A percentile compares a stretch with the other conserved stretches of the same genome.
Conservation (phyloP, 768 basidiomycete species). For the Sarcodon aspratus region DNA sequence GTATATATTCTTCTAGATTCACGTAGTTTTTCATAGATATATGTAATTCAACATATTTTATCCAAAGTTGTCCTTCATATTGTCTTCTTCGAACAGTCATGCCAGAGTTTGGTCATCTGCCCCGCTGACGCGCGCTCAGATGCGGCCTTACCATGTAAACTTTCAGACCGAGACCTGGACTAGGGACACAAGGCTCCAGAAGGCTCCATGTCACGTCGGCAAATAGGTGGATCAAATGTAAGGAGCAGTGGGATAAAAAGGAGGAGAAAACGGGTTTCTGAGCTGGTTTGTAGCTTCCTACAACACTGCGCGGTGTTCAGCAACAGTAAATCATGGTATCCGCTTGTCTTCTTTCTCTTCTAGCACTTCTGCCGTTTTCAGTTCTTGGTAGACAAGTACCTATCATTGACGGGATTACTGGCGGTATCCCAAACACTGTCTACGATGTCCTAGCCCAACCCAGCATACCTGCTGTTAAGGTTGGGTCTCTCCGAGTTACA, state of each 20-base stretch:
- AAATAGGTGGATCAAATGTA: no score
- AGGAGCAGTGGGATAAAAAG: no score
- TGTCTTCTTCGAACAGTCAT: background rate
- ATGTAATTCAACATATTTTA: no score
- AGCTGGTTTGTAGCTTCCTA: no score
- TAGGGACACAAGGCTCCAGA: background rate
- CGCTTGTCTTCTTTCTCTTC: background rate
- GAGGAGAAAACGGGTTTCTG: no score
- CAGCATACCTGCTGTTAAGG: slow-evolving; percentile 1
- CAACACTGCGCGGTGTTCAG: no score
- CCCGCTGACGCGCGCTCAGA: no score
- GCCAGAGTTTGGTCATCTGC: background rate
- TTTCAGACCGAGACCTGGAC: background rate
- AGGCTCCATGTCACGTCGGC: no score
- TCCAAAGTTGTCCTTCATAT: background rate
- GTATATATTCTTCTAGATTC: no score
- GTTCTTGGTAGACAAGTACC: slow-evolving; percentile 32
- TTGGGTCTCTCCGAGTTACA: slow-evolving; percentile 28
- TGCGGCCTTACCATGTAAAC: background rate
- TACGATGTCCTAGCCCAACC: background rate
- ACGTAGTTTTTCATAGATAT: no score
- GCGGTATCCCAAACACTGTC: slow-evolving; percentile 18
- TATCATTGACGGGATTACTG: slow-evolving; percentile 35
- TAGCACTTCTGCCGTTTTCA: slow-evolving; percentile 7
- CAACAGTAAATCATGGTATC: no score